phyloP scores from a whole-genome alignment of 108 stramenopile species.

The Conticribra guillardii region DNA sequence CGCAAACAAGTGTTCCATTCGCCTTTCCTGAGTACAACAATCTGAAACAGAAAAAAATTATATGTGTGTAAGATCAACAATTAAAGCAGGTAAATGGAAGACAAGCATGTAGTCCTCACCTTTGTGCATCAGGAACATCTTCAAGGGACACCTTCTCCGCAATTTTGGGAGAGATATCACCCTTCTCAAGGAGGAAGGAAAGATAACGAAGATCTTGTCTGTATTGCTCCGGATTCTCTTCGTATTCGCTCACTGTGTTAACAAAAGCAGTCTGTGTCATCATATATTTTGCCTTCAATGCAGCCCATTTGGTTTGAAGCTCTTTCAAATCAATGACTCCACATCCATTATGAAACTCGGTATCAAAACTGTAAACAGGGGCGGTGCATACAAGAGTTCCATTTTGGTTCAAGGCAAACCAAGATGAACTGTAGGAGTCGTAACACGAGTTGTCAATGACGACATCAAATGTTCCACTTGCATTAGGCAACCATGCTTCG shows the following conservation, averaged over 20 bases:
- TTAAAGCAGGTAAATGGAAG: neutral
- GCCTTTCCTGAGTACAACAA: conserved; percentile 54
- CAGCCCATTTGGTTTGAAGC: conserved; percentile 47
- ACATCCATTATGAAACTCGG: conserved; percentile 41
- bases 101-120: neutral
- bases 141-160: conserved; percentile 58
- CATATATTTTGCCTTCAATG: conserved; percentile 56
- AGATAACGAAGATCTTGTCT: conserved; percentile 58
- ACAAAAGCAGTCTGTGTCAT: conserved; percentile 55
- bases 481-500: conserved; percentile 53
- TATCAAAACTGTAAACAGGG: conserved; percentile 20
- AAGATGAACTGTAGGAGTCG: conserved; percentile 46
- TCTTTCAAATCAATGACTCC: conserved; percentile 42
- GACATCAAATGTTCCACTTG: conserved; percentile 63
- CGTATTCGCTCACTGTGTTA: conserved; percentile 49
- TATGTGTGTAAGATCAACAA: neutral
- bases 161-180: conserved; percentile 65
- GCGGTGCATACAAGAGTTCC: conserved; percentile 58
- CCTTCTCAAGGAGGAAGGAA: conserved; percentile 55
- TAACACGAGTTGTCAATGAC: conserved; percentile 70
- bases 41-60: neutral
- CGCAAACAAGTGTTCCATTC: conserved; percentile 67
- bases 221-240: conserved; percentile 44
- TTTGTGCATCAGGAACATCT: conserved; percentile 66
- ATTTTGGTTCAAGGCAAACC: conserved; percentile 48